Evolutionary conservation across 176 grass and related monocot species (phyloP), one percentile per base, ranked within the genome.

Genomic region (Oryza longistaminata): DNA sequence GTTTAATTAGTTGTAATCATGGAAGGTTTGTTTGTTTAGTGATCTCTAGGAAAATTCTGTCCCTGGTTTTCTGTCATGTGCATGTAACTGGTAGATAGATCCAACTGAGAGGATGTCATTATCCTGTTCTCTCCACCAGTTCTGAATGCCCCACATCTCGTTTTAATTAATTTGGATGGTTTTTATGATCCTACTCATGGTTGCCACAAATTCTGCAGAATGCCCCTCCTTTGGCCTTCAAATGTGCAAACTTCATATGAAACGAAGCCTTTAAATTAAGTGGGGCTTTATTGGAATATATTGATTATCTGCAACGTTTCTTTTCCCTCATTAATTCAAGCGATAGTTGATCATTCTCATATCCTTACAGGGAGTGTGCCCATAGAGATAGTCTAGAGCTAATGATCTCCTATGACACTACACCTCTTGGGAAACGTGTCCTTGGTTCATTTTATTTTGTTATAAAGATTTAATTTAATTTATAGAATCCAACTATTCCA

Each of bases 31-130:
- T 17, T 77, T 39, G n/a, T 35, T 72, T 80, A 44, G 19, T 75
- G 27, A 24, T 14, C 48, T 68, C 71, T 17, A 69, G 46, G 22
- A 62, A 77, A 64, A 70, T 50, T 64, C 37, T 5, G 11, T 71
- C 19, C 39, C 21, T n/a, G n/a, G 37, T 16, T n/a, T 15, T 55
- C 33, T 71, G 35, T 70, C 1, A 58, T 76, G 48, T 65, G 69
- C 68, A 39, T 62, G 64, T 37, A 70, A 82, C 46, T 33, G 48
- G 17, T 62, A 12, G 71, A 81, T 87, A n/a, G 53, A 21, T 58
- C 77, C 77, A 81, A 52, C 3, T 14, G 13, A 74, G 77, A 73
- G 6, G 60, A 26, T 58, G 42, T 6, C 24, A 31, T 50, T 83
- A 68, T 76, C 61, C 44, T 68, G 17, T 21, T 58, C 44, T 58